Base-by-base conservation (phyloP, 2,329 filamentous ascomycete genomes). In the Fusarium phyllophilum region DNA sequence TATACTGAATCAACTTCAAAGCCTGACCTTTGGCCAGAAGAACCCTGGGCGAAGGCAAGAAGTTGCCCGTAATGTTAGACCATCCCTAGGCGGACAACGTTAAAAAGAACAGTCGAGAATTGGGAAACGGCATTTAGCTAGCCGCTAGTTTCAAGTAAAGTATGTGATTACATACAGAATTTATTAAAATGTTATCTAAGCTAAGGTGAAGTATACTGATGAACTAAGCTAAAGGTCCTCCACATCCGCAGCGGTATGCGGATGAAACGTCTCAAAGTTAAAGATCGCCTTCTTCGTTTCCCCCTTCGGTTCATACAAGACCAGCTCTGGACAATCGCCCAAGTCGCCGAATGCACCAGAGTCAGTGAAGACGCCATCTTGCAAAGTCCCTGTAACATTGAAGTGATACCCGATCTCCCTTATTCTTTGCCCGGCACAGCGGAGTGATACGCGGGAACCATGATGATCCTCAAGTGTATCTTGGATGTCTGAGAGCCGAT, bases 191-290 rank as follows among this genome's bases (percentile, higher is more conserved):
- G 36, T 24, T 54, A 54, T 44, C 29, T 65, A 56, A 29, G 17
- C 42, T 49, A 49, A 39, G 22, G 15, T 26, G 34, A 42, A 29
- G n/a, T 33, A 14, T 33, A 36, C 34, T 26, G 9, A 11, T 15
- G 9, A 12, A 10, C 34, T 17, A 22, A 12, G 6, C 38, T 66
- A 70, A 26, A 70, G 41, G 15, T 70, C 68, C 60, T 70, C 68
- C 42, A 70, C 60, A 12, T 70, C 68, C 17, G 61, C 26, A 29
- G 66, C 54, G 22, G 54, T 70, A 61, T 70, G 68, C 9, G 68
- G 38, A 29, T 70, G 68, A 60, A 70, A 70, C 33, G 66, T 70
- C 42, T 70, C 66, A 42, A 70, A 70, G 41, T 56, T 70, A n/a
- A 70, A 70, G 17, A 54, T 31, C 1, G 68, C 52, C 18, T 70